phyloP scores from a whole-genome alignment of 768 basidiomycete species.

The Kwoniella shandongensis region DNA sequence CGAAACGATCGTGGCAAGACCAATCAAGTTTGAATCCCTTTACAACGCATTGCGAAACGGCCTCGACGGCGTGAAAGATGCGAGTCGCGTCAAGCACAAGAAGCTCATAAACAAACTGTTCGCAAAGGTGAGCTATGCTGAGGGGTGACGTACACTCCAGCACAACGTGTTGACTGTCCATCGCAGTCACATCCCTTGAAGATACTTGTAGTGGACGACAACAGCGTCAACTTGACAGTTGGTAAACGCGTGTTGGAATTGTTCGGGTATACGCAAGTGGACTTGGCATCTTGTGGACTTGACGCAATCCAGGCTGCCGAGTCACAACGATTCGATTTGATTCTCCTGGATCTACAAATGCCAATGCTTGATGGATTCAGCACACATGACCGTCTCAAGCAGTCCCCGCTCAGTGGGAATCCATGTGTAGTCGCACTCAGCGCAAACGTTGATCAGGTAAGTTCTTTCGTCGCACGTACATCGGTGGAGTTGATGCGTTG shows the following conservation, averaged over 20 bases:
- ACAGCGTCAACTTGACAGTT: constrained; percentile 39
- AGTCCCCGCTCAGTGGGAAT: constrained; percentile 23
- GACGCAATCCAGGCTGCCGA: constrained; percentile 44
- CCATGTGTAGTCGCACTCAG: constrained; percentile 40
- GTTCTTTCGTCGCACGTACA: background rate
- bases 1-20: constrained; percentile 41
- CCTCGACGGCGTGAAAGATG: too few species aligned
- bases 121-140: constrained; percentile 16
- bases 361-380: constrained; percentile 41
- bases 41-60: constrained; percentile 23
- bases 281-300: constrained; percentile 44
- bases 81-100: too few species aligned
- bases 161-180: too few species aligned
- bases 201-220: constrained; percentile 49
- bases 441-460: constrained; percentile 41
- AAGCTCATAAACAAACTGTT: background rate
- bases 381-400: constrained; percentile 26
- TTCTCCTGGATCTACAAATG: constrained; percentile 51
- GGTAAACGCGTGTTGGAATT: constrained; percentile 40
- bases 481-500: background rate
- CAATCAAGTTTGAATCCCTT: constrained; percentile 41
- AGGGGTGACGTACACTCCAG: too few species aligned
- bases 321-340: constrained; percentile 38
- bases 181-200: constrained; percentile 25
- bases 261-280: constrained; percentile 42